Conservation (phyloP, 306 rosid species). For the Vigna reflexopilosa region DNA sequence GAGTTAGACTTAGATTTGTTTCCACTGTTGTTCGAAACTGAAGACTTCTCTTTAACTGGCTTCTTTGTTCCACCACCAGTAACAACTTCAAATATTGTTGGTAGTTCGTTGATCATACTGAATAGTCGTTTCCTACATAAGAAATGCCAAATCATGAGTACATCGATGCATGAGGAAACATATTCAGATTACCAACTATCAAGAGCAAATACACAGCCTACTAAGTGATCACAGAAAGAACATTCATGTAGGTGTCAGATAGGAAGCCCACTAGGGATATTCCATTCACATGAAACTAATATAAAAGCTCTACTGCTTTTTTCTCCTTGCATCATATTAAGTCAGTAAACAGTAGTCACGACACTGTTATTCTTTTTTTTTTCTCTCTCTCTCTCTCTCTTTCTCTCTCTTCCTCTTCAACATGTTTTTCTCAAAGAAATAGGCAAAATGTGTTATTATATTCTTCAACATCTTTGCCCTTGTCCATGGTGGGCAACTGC, state of each 20-base stretch:
- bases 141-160: constrained; percentile 24
- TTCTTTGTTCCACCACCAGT: constrained; percentile 65
- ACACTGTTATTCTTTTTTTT: constrained; percentile 16
- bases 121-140: constrained; percentile 81
- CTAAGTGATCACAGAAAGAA: constrained; percentile 27
- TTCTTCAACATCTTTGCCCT: constrained; percentile 22
- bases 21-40: constrained; percentile 70
- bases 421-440: not conserved
- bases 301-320: not conserved
- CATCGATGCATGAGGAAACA: constrained; percentile 16
- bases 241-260: constrained; percentile 10
- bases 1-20: constrained; percentile 75
- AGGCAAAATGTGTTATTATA: not conserved
- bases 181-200: constrained; percentile 32
- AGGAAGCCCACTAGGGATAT: constrained; percentile 14
- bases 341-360: constrained; percentile 12
- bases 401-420: not conserved
- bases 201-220: constrained; percentile 28
- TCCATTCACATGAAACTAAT: constrained; percentile 23
- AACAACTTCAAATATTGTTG: constrained; percentile 84
- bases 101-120: constrained; percentile 80
- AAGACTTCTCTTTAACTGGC: constrained; percentile 79
- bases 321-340: constrained; percentile 32
- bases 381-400: not conserved
- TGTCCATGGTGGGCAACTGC: constrained; percentile 1